phyloP scores from a whole-genome alignment of 306 rosid species.

The Vicia sativa region DNA sequence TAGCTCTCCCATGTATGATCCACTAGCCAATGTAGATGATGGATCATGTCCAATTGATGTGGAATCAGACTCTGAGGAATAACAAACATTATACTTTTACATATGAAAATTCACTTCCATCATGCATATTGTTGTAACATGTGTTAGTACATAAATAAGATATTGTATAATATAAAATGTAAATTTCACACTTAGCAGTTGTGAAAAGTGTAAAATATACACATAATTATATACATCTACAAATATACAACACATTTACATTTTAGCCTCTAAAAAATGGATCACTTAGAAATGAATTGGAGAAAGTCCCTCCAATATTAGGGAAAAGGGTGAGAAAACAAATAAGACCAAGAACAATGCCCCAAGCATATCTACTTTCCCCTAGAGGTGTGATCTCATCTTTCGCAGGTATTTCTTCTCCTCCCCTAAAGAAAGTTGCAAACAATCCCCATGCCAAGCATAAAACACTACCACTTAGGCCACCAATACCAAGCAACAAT shows the following conservation, averaged over 20 bases:
- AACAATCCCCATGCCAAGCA: slow-evolving; percentile 96
- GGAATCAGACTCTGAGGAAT: slow-evolving; percentile 56
- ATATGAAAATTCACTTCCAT: slow-evolving; percentile 10
- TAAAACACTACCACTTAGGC: slow-evolving; percentile 88
- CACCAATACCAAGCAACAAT: slow-evolving; percentile 78
- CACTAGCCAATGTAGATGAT: slow-evolving; percentile 88
- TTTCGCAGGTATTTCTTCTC: slow-evolving; percentile 85
- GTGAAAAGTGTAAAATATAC: background rate
- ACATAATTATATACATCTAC: slow-evolving; percentile 20
- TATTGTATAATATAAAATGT: slow-evolving; percentile 37
- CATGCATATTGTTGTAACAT: slow-evolving; percentile 20
- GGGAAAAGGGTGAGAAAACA: slow-evolving; percentile 93
- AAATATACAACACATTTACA: slow-evolving; percentile 38
- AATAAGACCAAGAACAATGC: slow-evolving; percentile 74
- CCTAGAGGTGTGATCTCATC: slow-evolving; percentile 85
- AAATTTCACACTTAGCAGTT: slow-evolving; percentile 23
- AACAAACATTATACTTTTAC: slow-evolving; percentile 33
- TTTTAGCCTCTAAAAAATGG: slow-evolving; percentile 75
- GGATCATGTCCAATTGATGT: slow-evolving; percentile 71
- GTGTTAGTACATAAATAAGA: slow-evolving; percentile 3
- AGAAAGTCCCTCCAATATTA: slow-evolving; percentile 84
- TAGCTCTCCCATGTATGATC: slow-evolving; percentile 58
- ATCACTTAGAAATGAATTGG: slow-evolving; percentile 62
- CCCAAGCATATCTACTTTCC: slow-evolving; percentile 81
- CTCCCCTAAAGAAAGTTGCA: slow-evolving; percentile 88